Conservation (phyloP, 2,329 filamentous ascomycete species). For the Cercospora sp. region DNA sequence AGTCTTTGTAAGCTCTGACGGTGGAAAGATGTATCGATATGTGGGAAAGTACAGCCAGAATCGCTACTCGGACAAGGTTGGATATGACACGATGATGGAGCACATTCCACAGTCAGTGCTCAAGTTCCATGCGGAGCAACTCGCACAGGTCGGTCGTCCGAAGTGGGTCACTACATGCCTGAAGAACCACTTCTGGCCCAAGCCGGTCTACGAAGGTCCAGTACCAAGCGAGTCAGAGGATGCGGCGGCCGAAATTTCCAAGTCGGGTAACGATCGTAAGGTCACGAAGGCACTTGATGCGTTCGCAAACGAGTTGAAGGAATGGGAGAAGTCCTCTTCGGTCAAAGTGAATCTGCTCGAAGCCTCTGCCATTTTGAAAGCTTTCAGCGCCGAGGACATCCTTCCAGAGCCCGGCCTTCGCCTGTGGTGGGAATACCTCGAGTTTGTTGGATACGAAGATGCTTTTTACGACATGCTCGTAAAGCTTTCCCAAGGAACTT, state of each 20-base stretch:
- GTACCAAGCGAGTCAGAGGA: constrained; percentile 29
- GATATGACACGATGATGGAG: constrained; percentile 44
- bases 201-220: constrained; percentile 43
- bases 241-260: constrained; percentile 1
- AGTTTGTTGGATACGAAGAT: constrained; percentile 45
- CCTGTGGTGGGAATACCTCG: constrained; percentile 51
- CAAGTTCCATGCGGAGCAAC: constrained; percentile 42
- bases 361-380: constrained; percentile 41
- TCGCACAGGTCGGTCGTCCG: constrained; percentile 40
- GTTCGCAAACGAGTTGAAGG: constrained; percentile 39
- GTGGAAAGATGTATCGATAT: constrained; percentile 42
- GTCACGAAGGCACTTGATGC: constrained; percentile 37
- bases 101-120: constrained; percentile 41
- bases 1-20: constrained; percentile 42
- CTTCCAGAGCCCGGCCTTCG: constrained; percentile 43
- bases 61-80: constrained; percentile 48
- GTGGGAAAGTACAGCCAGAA: constrained; percentile 49
- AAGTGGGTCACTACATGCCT: constrained; percentile 46
- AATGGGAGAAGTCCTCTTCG: constrained; percentile 44
- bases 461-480: constrained; percentile 47
- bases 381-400: constrained; percentile 45
- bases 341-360: constrained; percentile 41
- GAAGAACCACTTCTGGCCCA: constrained; percentile 46
- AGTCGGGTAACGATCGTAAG: constrained; percentile 26
- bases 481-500: too few relatives aligned